A percentile compares a stretch with the other conserved stretches of the same genome.
phyloP scores from a whole-genome alignment of 1,284 basidiomycete species.

The Polyporus tsugae region DNA sequence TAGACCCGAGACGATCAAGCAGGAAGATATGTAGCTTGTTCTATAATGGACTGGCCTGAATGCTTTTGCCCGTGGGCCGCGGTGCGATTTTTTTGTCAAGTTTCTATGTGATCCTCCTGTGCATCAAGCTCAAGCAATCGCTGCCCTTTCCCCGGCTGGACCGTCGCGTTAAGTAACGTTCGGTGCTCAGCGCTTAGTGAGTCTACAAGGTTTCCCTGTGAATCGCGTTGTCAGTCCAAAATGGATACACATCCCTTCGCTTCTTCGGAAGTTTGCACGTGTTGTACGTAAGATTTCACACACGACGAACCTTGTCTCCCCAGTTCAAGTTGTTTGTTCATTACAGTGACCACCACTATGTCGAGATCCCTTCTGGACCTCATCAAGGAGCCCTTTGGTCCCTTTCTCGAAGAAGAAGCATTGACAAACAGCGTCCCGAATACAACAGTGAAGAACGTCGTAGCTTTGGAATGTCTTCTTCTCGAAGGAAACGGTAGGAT shows the following conservation, averaged over 20 bases:
- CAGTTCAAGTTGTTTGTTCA: background rate
- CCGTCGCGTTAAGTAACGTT: background rate
- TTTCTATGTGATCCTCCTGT: background rate
- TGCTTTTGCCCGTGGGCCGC: background rate
- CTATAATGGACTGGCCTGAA: background rate
- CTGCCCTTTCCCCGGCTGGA: background rate
- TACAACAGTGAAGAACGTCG: conserved; percentile 28
- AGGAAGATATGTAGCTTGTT: conserved; percentile 15
- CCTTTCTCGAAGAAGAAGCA: conserved; percentile 37
- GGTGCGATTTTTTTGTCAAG: background rate
- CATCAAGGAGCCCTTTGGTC: conserved; percentile 42
- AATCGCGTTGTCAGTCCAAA: background rate
- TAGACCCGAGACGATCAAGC: conserved; percentile 13
- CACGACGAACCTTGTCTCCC: background rate
- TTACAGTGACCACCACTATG: conserved; percentile 9
- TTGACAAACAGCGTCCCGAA: conserved; percentile 35
- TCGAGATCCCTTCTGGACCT: conserved; percentile 24
- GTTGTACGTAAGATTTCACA: conserved; percentile 3
- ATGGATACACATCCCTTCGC: background rate
- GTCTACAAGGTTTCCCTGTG: background rate
- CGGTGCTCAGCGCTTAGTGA: background rate
- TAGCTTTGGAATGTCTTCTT: conserved; percentile 34
- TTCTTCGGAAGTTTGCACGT: conserved; percentile 1
- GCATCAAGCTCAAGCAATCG: background rate
- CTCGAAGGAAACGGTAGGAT: conserved; percentile 34